Evolutionary conservation across 306 rosid species (phyloP), one percentile per base, ranked within the genome.

Genomic region (Crotalaria pallida): DNA sequence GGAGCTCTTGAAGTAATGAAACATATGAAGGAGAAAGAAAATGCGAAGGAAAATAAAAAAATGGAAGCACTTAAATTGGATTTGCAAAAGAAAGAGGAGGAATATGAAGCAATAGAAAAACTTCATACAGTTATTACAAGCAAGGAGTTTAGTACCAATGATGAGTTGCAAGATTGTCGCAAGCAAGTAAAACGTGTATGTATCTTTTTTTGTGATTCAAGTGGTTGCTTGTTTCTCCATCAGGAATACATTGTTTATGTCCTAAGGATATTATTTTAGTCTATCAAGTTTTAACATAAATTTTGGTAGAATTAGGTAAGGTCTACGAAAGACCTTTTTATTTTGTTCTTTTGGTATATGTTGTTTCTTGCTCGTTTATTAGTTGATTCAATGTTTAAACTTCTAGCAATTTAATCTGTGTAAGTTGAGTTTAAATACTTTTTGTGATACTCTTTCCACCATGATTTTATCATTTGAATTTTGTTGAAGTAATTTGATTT

Each of bases 111-210:
- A 26, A 29, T 63, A 38, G 72, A 59, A 67, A 61, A 9, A 1
- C 65, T 50, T 21, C 81, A 77, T 21, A 88, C 85, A 72, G 3
- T 80, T 5, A 92, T 93, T 7, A 34, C 88, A 40, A 34, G 87
- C 67, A 74, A 69, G 79, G 96, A 87, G 74, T 90, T 88, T 12
- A 79, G 74, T 67, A 83, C 82, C 51, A 93, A 93, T 65, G 97
- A 90, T 4, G 96, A 90, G 79, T 74, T 90, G 73, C 96, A 88
- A 73, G 90, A 88, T 40, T 96, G 92, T 49, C 96, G 98, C 49
- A 88, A 88, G 81, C 88, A 79, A 55, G 72, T 88, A 72, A 83
- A 86, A 27, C 33, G 3, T 3, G 98, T 88, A 85, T n/a, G 85
- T 40, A 51, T 63, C n/a, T 18, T 63, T 11, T 45, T 45, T 2